Evolutionary conservation across 2,329 filamentous ascomycete genomes (phyloP), one percentile per base, ranked within the genome.

Genomic region (Phialophora chinensis): DNA sequence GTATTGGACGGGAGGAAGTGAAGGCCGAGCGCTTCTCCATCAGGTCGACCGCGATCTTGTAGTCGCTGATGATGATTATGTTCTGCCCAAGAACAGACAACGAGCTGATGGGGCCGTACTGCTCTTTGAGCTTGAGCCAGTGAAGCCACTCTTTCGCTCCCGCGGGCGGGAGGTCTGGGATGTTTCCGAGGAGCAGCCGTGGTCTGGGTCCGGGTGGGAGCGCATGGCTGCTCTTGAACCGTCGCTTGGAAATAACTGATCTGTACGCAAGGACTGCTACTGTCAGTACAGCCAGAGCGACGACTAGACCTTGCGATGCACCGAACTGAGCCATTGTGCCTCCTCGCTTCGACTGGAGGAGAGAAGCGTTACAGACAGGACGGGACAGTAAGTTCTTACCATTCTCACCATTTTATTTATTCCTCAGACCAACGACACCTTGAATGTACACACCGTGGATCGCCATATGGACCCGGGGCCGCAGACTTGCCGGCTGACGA

Each of bases 171-270:
- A 86, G 73, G 67, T 86, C 83, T 0, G 70, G 67, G 17, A 86
- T 68, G 69, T 86, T 86, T 3, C 85, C 85, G 3, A 86, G 33
- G 0, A 86, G 14, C 0, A 83, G 82, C 6, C 82, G 72, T 0
- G 78, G 78, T 44, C 77, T 83, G 0, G 85, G 85, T 0, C 85
- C 85, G 1, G 84, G 85, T 0, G 84, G 85, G 0, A 84, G 72
- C 1, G 75, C 73, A 54, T 54, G 33, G 31, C 25, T 42, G 59
- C 7, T 14, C 8, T 61, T 52, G 20, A 14, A 17, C 10, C 35
- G 47, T 29, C 20, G 31, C 12, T 31, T 53, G 12, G 25, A 20
- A 17, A 29, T 12, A n/a, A 35, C 25, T 4, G n/a, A 23, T 44
- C 27, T 42, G 59, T 61, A 61, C 11, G 23, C 59, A 31, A 61